These are phyloP conservation scores for Mycena olivaceomarginata DNA, from an alignment of 768 basidiomycete genomes.

Conservation along the genomic window DNA sequence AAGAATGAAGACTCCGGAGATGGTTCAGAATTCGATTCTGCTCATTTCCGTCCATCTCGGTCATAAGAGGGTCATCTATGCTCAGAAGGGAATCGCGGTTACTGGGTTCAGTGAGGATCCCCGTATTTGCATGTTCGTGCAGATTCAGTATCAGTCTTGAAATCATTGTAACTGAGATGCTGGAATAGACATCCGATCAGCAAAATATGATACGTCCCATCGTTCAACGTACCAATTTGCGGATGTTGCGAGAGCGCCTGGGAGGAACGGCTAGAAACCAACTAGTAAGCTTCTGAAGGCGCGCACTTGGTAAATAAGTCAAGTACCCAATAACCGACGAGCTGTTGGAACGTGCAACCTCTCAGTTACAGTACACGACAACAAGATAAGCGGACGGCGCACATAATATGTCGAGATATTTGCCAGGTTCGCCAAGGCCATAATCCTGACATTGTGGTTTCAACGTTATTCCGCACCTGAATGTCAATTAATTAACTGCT, in stretches of 20 bases:
- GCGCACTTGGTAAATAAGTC: not conserved
- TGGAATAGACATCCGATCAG: constrained; percentile 9
- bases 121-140: constrained; percentile 47
- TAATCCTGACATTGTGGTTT: not conserved
- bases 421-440: constrained; percentile 20
- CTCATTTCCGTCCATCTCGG: not conserved
- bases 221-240: not conserved
- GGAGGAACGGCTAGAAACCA: not conserved
- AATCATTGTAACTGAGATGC: constrained; percentile 58
- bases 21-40: not conserved
- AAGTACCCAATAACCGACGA: not conserved
- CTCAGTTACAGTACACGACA: not conserved
- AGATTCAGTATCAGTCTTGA: constrained; percentile 63
- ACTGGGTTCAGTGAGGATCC: not conserved
- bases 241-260: constrained; percentile 3
- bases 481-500: not conserved
- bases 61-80: not conserved
- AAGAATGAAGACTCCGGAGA: not conserved
- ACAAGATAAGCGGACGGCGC: not conserved
- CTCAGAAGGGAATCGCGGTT: not conserved
- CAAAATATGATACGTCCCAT: too few relatives aligned
- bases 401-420: constrained; percentile 30
- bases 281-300: not conserved
- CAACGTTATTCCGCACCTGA: not conserved
- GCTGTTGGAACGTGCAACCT: not conserved